These are phyloP conservation scores for Candida pseudofarinosa DNA, from an alignment of 805 yeast species.

Conservation along the genomic window DNA sequence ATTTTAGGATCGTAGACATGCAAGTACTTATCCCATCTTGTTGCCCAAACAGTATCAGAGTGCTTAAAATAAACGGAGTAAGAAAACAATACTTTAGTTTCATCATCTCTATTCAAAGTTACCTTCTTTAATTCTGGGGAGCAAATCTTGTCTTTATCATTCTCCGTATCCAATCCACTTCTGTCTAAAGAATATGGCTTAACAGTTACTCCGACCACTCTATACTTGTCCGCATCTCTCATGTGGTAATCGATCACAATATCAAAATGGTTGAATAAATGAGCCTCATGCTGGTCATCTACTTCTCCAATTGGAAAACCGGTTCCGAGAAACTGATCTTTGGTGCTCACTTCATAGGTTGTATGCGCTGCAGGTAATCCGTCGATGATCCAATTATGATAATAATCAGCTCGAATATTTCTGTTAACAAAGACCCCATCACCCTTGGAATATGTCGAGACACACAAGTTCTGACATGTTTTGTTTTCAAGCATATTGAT, in stretches of 20 bases:
- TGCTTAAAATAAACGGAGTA: slow-evolving; percentile 74
- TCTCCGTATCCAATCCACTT: slow-evolving; percentile 18
- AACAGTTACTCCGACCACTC: slow-evolving; percentile 90
- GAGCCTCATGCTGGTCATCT: slow-evolving; percentile 53
- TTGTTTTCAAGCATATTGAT: slow-evolving; percentile 72
- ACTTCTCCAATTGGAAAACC: slow-evolving; percentile 79
- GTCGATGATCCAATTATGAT: slow-evolving; percentile 89
- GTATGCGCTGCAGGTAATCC: slow-evolving; percentile 87
- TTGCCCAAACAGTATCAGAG: slow-evolving; percentile 86
- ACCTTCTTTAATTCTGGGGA: slow-evolving; percentile 37
- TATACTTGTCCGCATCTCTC: slow-evolving; percentile 59
- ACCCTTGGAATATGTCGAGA: slow-evolving; percentile 50
- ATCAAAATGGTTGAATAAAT: slow-evolving; percentile 77
- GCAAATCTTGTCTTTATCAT: slow-evolving; percentile 27
- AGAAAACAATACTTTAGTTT: slow-evolving; percentile 67
- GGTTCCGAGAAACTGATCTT: slow-evolving; percentile 63
- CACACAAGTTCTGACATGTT: slow-evolving; percentile 67
- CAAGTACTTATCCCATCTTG: slow-evolving; percentile 96
- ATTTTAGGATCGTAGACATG: slow-evolving; percentile 89
- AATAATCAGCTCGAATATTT: slow-evolving; percentile 76
- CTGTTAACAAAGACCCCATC: slow-evolving; percentile 76
- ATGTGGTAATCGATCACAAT: slow-evolving; percentile 79
- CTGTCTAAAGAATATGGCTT: slow-evolving; percentile 57
- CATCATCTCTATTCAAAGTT: slow-evolving; percentile 44
- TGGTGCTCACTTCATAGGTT: slow-evolving; percentile 53